Evolutionary conservation across 2,329 filamentous ascomycete species (phyloP), one percentile per base, ranked within the genome.

Genomic region (Aureobasidium sp.): DNA sequence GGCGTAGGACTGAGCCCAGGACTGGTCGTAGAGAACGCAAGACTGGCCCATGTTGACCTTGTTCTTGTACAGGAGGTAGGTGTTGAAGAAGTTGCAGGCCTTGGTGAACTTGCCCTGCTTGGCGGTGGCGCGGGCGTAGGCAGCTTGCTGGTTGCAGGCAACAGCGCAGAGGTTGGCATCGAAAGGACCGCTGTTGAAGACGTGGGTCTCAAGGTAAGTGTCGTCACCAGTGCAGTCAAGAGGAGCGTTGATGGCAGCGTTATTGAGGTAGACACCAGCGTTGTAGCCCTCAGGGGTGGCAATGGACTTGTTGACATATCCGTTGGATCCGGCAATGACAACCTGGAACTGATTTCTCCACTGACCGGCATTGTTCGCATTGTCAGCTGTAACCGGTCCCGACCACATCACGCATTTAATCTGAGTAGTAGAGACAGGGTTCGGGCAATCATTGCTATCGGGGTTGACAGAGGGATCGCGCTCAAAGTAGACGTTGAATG

Each of bases 291-390:
- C 68, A 21, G 38, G 38, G 6, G 52, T 59, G 55, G 59, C 62
- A 48, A 55, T 55, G 30, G 34, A 50, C 32, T 57, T 48, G 41
- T 61, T 61, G 54, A 57, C 56, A 54, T 60, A 64, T 8, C 70
- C 72, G 53, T 74, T 73, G 30, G 68, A 72, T 22, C 67, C 72
- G 14, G 70, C 65, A 42, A 74, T 70, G 22, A 70, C 68, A 29
- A 73, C 67, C n/a, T 65, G 59, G 66, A 74, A 65, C n/a, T 61
- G 32, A 19, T 56, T 58, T 10, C 66, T 63, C 48, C 54, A 65
- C 57, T 69, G 61, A 21, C 68, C 69, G 4, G 24, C 35, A 56
- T 71, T 71, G 29, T 47, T 64, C 4, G 67, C 68, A 11, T 62
- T 66, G 1, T 55, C 58, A 3, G 56, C 40, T 16, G 55, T 53